Base-by-base conservation (phyloP, 495 filamentous ascomycete genomes). In the Trypethelium eluteriae region DNA sequence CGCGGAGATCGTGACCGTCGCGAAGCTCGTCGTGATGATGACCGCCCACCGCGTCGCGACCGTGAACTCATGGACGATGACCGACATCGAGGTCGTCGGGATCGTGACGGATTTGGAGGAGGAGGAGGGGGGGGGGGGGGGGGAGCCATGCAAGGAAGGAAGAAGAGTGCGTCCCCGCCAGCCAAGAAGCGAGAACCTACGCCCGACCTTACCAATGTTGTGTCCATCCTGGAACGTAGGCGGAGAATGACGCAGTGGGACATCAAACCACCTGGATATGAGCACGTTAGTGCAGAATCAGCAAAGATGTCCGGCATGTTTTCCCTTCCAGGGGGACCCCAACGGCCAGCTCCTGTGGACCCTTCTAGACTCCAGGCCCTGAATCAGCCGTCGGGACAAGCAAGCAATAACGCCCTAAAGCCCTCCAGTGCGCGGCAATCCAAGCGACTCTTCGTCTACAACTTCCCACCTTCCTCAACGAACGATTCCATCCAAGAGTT, bases 281-380 rank as follows among this genome's bases (percentile, higher is more conserved):
- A 98, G 77, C 96, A 96, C 79, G 94, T 99, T 68, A 97, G 95
- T 12, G 95, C 94, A 35, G 94, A 99, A 76, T 95, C 98, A 75
- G 95, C 94, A 36, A 99, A 99, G 81, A 83, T 99, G 41, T 99
- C 94, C n/a, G 87, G 87, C 78, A 96, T 98, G 94, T 99, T 99
- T 81, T 93, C 94, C 66, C 85, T 99, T 9, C 94, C 94, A 4
- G 94, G 94, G 67, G 94, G 93, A 53, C 94, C 94, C 62, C 86
- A 95, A 69, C 92, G 96, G 72, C 92, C 96, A 73, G 25, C 25
- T 25, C 91, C 93, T 2, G 95, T 98, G 90, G 94, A 98, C 69
- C 93, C 95, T 35, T 90, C 86, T 57, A 92, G 92, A 70, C 84
- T 99, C 47, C 91, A 97, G 78, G 91, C 93, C 38, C 94, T 99